Conservation (phyloP, 2,329 filamentous ascomycete species). For the Cyphellophora attinorum region DNA sequence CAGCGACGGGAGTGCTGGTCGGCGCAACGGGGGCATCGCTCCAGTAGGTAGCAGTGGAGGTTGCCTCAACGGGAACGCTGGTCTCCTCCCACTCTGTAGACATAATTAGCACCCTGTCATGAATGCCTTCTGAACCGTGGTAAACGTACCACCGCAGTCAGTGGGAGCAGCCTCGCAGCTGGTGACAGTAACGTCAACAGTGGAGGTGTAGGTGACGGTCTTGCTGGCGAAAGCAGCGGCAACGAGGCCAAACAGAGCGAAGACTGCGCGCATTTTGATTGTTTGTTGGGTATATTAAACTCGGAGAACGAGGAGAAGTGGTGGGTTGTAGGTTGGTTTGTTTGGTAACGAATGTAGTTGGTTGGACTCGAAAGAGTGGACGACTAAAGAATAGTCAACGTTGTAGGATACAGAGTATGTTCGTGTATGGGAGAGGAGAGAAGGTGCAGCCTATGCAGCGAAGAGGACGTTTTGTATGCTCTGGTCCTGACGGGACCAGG, state of each 20-base stretch:
- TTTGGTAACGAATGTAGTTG: constrained; percentile 16
- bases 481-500: no score
- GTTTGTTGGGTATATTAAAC: background rate
- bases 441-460: constrained; percentile 2
- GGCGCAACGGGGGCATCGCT: background rate
- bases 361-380: constrained; percentile 20
- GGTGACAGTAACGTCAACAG: background rate
- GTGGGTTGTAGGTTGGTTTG: background rate
- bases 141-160: no score
- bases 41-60: background rate
- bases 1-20: no score
- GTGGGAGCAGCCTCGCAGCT: background rate
- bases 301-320: constrained; percentile 1
- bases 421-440: constrained; percentile 14
- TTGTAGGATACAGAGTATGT: constrained; percentile 14
- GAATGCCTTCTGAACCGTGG: no score
- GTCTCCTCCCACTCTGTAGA: background rate
- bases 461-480: background rate
- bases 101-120: no score
- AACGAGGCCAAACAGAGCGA: constrained; percentile 26
- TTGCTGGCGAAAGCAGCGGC: constrained; percentile 19
- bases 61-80: background rate
- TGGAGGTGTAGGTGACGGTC: background rate
- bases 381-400: constrained; percentile 16
- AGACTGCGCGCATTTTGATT: constrained; percentile 14